Base-by-base conservation (phyloP, 2,329 filamentous ascomycete species). In the Aspergillus uvarum region DNA sequence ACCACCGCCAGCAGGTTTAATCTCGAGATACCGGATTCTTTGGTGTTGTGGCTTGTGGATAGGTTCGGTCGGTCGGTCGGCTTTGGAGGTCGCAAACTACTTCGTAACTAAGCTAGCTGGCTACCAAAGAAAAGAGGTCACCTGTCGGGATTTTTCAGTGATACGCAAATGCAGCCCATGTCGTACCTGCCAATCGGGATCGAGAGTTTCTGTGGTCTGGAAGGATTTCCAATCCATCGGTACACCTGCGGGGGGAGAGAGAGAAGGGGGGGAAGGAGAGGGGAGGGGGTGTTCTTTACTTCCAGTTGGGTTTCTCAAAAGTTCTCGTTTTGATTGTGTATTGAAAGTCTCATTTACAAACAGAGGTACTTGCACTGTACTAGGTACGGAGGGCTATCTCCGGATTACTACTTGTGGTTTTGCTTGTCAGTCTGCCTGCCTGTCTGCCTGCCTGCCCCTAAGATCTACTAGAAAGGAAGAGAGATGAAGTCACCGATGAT, bases 281-380 rank as follows among this genome's bases (percentile, higher is more conserved):
- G 3, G 11, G 14, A 35, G 32, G 32, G 32, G 32, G 38, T 19
- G 38, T 44, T 47, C 42, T 35, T 35, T 21, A n/a, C 31, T 26
- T 32, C n/a, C 21, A 42, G 47, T 35, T 47, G 24, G 29, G n/a
- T 22, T 38, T 50, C 24, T 53, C 47, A 22, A 14, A 22, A 22
- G 32, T 35, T 11, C 14, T 19, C 4, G 56, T 50, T 53, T 47
- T 54, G 29, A 11, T 38, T 38, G 22, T 7, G 51, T 58, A 58
- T 54, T 24, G 50, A 49, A 19, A 38, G 19, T 24, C 26, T 48
- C 51, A 38, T 49, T 58, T 54, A 58, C 56, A 35, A 32, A 58
- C 44, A 22, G 42, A 21, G 51, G 50, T 58, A 58, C 56, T 54
- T 58, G 19, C n/a, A 24, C 44, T 55, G 53, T 55, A 32, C 31